Percentiles rank a stretch among this genome's conserved stretches.
Evolutionary conservation across 2,329 filamentous ascomycete species (phyloP).

Genomic region (Emmonsiellopsis sp.): DNA sequence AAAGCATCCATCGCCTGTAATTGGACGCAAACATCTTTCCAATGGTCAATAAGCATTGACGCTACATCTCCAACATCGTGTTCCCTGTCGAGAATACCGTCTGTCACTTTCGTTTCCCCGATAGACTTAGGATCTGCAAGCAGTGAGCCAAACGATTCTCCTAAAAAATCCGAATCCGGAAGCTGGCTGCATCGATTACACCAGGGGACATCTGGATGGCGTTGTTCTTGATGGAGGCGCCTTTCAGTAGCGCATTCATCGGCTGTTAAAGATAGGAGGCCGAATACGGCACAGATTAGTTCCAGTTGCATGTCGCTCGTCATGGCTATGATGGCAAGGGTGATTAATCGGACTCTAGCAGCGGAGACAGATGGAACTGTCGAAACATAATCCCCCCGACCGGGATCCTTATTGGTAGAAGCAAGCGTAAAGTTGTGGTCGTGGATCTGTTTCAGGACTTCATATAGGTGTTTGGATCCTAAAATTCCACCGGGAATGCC

Average conservation of each 20-base stretch:
- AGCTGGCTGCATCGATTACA: constrained; percentile 15
- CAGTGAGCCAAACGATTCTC: constrained; percentile 25
- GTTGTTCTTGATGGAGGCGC: constrained; percentile 11
- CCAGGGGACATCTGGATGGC: constrained; percentile 6
- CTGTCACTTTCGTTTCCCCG: constrained; percentile 8
- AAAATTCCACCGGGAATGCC: constrained; percentile 32
- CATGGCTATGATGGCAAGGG: constrained; percentile 29
- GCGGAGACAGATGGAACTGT: constrained; percentile 15
- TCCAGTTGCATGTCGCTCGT: constrained; percentile 31
- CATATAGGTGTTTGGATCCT: constrained; percentile 27
- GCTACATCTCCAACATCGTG: constrained; percentile 22
- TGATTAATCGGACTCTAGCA: constrained; percentile 24
- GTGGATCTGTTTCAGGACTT: constrained; percentile 22
- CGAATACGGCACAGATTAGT: constrained; percentile 33
- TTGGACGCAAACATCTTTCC: constrained; percentile 27
- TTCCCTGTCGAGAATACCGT: constrained; percentile 13
- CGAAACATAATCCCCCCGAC: constrained; percentile 15
- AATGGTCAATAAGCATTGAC: constrained; percentile 26
- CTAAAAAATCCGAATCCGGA: constrained; percentile 21
- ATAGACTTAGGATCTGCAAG: constrained; percentile 12
- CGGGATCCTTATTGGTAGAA: constrained; percentile 10
- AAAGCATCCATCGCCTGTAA: constrained; percentile 21
- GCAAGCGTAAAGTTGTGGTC: constrained; percentile 13
- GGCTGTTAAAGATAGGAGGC: constrained; percentile 24
- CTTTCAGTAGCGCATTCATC: constrained; percentile 18